These are phyloP conservation scores for Aschersonia sp. DNA, from an alignment of 2,329 filamentous ascomycete genomes.

Conservation along the genomic window DNA sequence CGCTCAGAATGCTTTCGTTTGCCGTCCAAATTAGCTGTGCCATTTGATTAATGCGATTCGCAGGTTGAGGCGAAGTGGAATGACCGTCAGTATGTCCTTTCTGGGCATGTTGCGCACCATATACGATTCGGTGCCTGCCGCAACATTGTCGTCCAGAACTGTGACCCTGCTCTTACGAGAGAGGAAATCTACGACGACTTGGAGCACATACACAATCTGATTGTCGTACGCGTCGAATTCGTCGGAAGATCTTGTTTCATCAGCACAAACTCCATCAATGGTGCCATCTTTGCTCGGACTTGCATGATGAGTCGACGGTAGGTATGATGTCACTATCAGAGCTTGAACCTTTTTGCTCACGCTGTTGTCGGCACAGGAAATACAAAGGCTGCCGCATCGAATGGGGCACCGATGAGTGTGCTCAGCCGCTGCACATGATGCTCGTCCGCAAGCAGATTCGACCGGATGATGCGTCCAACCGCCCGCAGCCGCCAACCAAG, in stretches of 20 bases:
- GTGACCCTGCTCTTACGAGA: constrained; percentile 44
- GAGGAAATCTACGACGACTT: constrained; percentile 55
- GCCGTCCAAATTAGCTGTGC: background rate
- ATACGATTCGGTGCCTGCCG: constrained; percentile 53
- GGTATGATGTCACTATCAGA: too few species aligned
- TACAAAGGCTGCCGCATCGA: constrained; percentile 60
- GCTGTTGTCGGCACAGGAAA: constrained; percentile 17
- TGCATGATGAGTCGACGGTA: constrained; percentile 54
- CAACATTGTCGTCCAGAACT: constrained; percentile 55
- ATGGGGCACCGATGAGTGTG: constrained; percentile 62
- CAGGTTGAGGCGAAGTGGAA: constrained; percentile 58
- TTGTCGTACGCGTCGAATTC: constrained; percentile 53
- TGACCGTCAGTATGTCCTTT: constrained; percentile 54
- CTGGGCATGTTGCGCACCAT: constrained; percentile 48
- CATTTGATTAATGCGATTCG: background rate
- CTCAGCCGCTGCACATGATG: constrained; percentile 32
- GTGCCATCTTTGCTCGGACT: constrained; percentile 59
- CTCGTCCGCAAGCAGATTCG: constrained; percentile 8
- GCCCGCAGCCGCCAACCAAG: constrained; percentile 14
- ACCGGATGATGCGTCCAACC: background rate
- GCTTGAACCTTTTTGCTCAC: too few species aligned
- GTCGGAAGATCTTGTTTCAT: constrained; percentile 47
- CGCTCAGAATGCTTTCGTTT: background rate
- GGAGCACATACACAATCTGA: constrained; percentile 69
- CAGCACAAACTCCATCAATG: constrained; percentile 63